phyloP scores from a whole-genome alignment of 106 monocot species.

The Phalaenopsis aphrodite region DNA sequence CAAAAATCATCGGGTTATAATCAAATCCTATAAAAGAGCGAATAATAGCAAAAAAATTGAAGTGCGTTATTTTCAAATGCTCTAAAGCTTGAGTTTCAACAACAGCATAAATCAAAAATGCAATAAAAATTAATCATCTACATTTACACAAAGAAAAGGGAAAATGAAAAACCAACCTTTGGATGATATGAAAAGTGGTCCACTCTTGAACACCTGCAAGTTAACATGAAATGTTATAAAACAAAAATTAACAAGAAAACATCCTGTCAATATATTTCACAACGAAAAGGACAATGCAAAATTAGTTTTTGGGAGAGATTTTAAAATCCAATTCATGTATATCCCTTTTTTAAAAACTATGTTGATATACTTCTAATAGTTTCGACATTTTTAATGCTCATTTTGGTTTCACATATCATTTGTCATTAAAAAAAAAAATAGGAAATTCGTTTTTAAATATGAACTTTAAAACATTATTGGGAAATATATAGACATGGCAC shows the following conservation, averaged over 20 bases:
- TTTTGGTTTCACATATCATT: neutral
- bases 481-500: no score
- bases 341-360: neutral
- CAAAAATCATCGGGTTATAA: no score
- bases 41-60: no score
- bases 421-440: neutral
- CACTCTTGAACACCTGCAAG: constrained; percentile 78
- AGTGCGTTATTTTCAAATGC: no score
- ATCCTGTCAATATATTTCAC: neutral
- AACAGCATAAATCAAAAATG: neutral
- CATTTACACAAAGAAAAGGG: neutral
- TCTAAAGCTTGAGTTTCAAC: no score
- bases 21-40: no score
- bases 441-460: neutral
- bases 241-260: neutral
- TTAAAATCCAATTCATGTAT: neutral
- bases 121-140: neutral
- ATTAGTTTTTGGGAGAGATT: neutral
- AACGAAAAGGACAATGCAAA: neutral
- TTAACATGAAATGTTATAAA: constrained; percentile 4
- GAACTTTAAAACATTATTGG: neutral
- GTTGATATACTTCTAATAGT: neutral
- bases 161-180: constrained; percentile 53
- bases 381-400: neutral
- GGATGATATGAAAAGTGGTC: constrained; percentile 83